phyloP scores from a whole-genome alignment of 345 rosid genomes.

The Bruguiera sexangula region DNA sequence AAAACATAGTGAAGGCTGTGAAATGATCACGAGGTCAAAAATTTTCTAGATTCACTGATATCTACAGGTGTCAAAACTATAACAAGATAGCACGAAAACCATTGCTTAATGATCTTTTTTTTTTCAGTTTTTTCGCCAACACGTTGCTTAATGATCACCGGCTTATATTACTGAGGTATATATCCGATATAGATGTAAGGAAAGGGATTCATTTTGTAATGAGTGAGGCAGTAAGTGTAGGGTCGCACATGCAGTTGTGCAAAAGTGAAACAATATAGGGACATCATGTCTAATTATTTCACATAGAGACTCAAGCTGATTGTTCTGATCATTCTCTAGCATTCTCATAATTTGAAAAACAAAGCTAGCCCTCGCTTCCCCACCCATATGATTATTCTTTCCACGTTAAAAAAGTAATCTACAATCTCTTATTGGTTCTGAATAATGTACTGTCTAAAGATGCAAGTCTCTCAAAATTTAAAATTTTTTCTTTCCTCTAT shows the following conservation, averaged over 20 bases:
- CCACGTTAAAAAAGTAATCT: neutral
- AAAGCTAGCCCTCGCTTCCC: conserved; percentile 31
- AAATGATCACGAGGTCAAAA: too few relatives aligned
- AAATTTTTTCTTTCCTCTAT: too few relatives aligned
- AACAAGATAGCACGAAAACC: conserved; percentile 32
- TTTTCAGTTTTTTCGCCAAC: too few relatives aligned
- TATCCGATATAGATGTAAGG: conserved; percentile 32
- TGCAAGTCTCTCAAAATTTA: too few relatives aligned
- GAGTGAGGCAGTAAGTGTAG: conserved; percentile 31
- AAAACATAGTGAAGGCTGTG: too few relatives aligned
- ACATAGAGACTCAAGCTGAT: conserved; percentile 46
- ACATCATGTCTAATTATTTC: conserved; percentile 62
- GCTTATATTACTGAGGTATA: conserved; percentile 20
- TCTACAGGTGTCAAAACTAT: conserved; percentile 20
- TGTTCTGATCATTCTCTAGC: conserved; percentile 38
- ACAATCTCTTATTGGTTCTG: neutral
- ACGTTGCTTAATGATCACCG: conserved; percentile 17
- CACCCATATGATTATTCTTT: conserved; percentile 12
- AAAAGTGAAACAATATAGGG: conserved; percentile 36
- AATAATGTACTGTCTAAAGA: too few relatives aligned
- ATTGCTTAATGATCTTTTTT: conserved; percentile 3
- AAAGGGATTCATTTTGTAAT: conserved; percentile 33
- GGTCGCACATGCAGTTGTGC: conserved; percentile 26
- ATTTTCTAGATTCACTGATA: conserved; percentile 10
- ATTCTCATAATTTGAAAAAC: conserved; percentile 45